Base-by-base conservation (phyloP, 495 filamentous ascomycete genomes). In the Penicillium verhagenii region DNA sequence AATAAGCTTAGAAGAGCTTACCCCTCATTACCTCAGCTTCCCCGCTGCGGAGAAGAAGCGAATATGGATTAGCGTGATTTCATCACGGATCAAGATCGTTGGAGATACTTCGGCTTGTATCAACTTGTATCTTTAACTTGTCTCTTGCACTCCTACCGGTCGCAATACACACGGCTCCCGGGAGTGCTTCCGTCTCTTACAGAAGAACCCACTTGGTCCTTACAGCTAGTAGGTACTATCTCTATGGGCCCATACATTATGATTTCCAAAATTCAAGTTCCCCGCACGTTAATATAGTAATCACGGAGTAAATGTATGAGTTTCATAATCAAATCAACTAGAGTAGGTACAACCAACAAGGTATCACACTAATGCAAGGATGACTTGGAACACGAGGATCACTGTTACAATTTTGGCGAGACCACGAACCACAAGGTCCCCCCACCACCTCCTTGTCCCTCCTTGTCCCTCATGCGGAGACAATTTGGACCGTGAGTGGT, bases 1-100 rank as follows among this genome's bases (percentile, higher is more conserved):
- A 14, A 6, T 20, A 6, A 31, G 13, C 13, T 13, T 13, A 31
- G 6, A 16, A 45, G 42, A 24, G 20, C 23, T 39, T 61, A 59
- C 65, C 64, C 65, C 65, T 62, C 65, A 67, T 65, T 65, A 67
- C 26, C 47, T 66, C 45, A 68, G 50, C 54, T 16, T n/a, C 39
- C 19, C 57, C 57, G 10, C 56, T 52, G 57, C 57, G 57, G 57
- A 24, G 56, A 31, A 31, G 37, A 45, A 31, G 14, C 39, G 9
- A 21, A 20, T 4, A 3, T 14, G 8, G 42, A 4, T 45, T 45
- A 28, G 24, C 23, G 42, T 26, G 3, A 16, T n/a, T n/a, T n/a
- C n/a, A n/a, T n/a, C n/a, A n/a, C n/a, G n/a, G n/a, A n/a, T n/a
- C n/a, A n/a, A n/a, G 28, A 31, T 11, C 9, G 5, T 31, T 31